Base-by-base conservation (phyloP, 2,329 filamentous ascomycete genomes). In the Xylaria sp. region DNA sequence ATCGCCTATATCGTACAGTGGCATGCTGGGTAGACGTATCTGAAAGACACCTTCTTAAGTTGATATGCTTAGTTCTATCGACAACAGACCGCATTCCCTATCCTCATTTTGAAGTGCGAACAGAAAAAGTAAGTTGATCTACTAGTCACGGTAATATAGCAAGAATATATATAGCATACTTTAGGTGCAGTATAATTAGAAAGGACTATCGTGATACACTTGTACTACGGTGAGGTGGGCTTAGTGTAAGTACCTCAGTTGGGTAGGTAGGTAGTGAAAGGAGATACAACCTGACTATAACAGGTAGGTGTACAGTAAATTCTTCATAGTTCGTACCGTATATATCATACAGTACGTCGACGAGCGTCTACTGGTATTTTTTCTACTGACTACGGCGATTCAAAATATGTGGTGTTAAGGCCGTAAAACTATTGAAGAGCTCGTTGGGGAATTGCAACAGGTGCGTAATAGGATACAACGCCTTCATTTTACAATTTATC, bases 301-400 rank as follows among this genome's bases (percentile, higher is more conserved):
- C 18, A 36, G 52, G 28, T 55, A 55, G 52, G 52, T 36, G 31
- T 56, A 56, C 54, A 28, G 25, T 54, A 8, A 3, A 9, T 54
- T 7, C 49, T 10, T 54, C 8, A 3, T 54, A 31, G 9, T 12
- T n/a, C 2, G 15, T 33, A 55, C 52, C 36, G 28, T 54, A 31
- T 2, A 13, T 54, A 31, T 2, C 1, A 52, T 20, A 5, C 28
- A 33, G 3, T 8, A 54, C 12, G 2, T 54, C 25, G 18, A 54
- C 13, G 49, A 18, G 25, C 12, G 15, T 54, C 18, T 18, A 6
- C 25, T 31, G n/a, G n/a, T n/a, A n/a, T n/a, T 9, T 25, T 15
- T 15, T 52, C 10, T 52, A 52, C 41, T 28, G 28, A 13, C 25
- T 13, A 52, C 3, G 6, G 20, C 25, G 49, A 13, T 31, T 8